Base-by-base conservation (phyloP, 208 protist genomes). In the Wallacemonas rigidus region DNA sequence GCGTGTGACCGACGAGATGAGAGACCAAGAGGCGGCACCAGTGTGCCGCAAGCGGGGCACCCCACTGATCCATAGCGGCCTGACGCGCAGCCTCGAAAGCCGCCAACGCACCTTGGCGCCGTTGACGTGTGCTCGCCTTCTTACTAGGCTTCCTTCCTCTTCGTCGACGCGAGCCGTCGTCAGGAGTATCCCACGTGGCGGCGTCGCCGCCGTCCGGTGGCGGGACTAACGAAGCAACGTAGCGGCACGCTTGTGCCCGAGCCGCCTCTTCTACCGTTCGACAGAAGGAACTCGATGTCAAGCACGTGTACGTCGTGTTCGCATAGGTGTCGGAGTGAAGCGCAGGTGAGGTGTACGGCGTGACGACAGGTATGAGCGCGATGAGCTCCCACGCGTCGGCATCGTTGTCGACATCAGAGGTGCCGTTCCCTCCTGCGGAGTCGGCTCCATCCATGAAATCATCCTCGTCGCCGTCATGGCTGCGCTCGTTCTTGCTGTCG, bases 1-100 rank as follows among this genome's bases (percentile, higher is more conserved):
- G 60, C 2, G 60, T 41, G 43, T 65, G 60, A 51, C 60, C 60
- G n/a, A 35, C 36, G 12, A 65, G 41, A 39, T 65, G 43, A 8
- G 6, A 3, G n/a, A 65, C 60, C 12, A 65, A 6, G 8, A 65
- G 60, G 17, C 26, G 40, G 7, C 15, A 6, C 60, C 60, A 65
- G 3, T 53, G 40, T 1, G 8, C n/a, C 3, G 60, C 41, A 8
- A 65, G 60, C 14, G 36, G 60, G 12, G n/a, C 15, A 3, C 41
- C 38, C 40, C 44, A 41, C n/a, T 41, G 40, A 11, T 44, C 43
- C 40, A 51, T 45, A 50, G 43, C 36, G 8, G 12, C 60, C 3
- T 48, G 11, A 4, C 15, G 11, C 26, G 7, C 60, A 6, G 60
- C 40, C 5, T 65, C 4, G 0, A 48, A 38, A 3, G 60, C 60